Evolutionary conservation across 768 basidiomycete species (phyloP).

Genomic region (Amanita phalloides): DNA sequence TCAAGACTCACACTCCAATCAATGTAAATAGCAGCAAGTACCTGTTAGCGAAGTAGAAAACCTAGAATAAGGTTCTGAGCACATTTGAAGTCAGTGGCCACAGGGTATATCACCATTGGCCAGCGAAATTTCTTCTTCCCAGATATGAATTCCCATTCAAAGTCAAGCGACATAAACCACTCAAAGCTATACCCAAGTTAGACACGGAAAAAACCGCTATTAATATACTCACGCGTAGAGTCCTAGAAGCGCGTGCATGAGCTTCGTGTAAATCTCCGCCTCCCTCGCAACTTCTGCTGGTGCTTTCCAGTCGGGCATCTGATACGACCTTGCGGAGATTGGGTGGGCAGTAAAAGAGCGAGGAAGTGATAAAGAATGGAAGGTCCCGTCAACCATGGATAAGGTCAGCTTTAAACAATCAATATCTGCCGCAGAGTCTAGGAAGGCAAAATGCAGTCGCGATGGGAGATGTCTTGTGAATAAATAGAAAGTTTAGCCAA

Average conservation of each 20-base stretch:
- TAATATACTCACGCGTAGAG: slow-evolving; percentile 35
- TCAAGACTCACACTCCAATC: slow-evolving; percentile 49
- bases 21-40: slow-evolving; percentile 56
- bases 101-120: slow-evolving; percentile 42
- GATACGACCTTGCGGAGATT: slow-evolving; percentile 2
- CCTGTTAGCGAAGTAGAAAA: slow-evolving; percentile 59
- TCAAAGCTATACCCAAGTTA: slow-evolving; percentile 37
- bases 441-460: not conserved
- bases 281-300: slow-evolving; percentile 35
- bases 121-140: slow-evolving; percentile 50
- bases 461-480: not conserved
- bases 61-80: slow-evolving; percentile 19
- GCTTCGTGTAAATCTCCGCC: slow-evolving; percentile 32
- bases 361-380: not conserved
- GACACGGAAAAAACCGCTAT: not conserved
- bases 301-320: slow-evolving; percentile 48
- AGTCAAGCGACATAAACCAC: slow-evolving; percentile 47
- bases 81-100: not conserved
- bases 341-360: not conserved
- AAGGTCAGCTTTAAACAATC: not conserved
- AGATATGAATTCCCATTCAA: slow-evolving; percentile 52
- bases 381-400: not conserved
- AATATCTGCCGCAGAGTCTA: not conserved
- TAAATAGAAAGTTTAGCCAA: not conserved
- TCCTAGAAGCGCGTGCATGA: slow-evolving; percentile 49